Evolutionary conservation across 2,329 filamentous ascomycete species (phyloP).

Genomic region (Neocatenulostroma microsporum): DNA sequence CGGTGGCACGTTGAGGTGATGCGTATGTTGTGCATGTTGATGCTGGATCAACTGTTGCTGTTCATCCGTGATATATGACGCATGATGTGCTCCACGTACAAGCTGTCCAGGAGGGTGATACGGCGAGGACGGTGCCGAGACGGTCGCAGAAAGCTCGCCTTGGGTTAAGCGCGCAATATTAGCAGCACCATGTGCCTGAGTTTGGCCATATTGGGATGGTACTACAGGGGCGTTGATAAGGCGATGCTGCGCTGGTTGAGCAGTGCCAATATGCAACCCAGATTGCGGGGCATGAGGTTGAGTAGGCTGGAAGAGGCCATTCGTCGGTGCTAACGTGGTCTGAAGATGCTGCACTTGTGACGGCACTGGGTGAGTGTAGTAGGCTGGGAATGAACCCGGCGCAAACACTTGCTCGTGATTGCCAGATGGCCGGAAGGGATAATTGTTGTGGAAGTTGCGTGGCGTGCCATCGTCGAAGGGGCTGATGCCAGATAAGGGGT

Average conservation of each 20-base stretch:
- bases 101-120: background rate
- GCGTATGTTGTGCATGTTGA: background rate
- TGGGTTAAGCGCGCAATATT: background rate
- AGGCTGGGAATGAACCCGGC: too few relatives aligned
- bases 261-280: too few relatives aligned
- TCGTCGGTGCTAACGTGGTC: too few relatives aligned
- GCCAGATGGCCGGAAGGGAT: background rate
- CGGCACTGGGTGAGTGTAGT: too few relatives aligned
- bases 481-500: background rate
- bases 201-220: background rate
- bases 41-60: too few relatives aligned
- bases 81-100: background rate
- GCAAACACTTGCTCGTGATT: background rate
- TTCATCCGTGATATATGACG: background rate
- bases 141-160: background rate
- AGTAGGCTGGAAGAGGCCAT: too few relatives aligned
- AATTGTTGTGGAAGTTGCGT: background rate
- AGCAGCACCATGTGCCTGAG: background rate
- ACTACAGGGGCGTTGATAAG: background rate
- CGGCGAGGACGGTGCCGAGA: background rate
- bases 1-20: background rate
- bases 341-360: too few relatives aligned
- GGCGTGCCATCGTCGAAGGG: background rate
- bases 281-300: too few relatives aligned
- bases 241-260: background rate